Percentiles rank a stretch among this genome's conserved stretches.
phyloP scores from a whole-genome alignment of 2,329 filamentous ascomycete species.

The Colletotrichum sp. region DNA sequence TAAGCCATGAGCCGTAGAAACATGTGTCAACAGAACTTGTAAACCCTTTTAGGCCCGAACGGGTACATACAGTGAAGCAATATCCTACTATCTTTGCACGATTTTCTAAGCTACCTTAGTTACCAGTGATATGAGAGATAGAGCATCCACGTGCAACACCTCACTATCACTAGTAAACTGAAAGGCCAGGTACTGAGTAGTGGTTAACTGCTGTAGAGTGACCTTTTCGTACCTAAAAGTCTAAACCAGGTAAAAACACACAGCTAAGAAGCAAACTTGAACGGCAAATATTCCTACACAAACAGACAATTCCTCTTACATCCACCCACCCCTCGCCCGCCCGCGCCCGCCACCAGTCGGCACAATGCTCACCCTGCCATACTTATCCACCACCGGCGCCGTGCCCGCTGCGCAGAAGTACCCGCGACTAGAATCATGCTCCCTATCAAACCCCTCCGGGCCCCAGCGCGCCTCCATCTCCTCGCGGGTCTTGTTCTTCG shows the following conservation, averaged over 20 bases:
- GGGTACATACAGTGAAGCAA: not conserved
- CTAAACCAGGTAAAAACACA: not conserved
- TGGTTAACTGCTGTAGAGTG: not conserved
- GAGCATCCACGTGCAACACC: fast-evolving
- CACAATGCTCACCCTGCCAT: constrained; percentile 10
- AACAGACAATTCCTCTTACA: not conserved
- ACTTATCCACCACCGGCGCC: constrained; percentile 22
- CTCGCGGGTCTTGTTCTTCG: constrained; percentile 53
- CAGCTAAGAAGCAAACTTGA: not conserved
- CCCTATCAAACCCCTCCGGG: constrained; percentile 27
- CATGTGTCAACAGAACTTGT: not conserved
- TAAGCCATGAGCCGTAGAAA: not conserved
- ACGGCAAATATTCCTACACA: not conserved
- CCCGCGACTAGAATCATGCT: not conserved
- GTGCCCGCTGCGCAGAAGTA: not conserved
- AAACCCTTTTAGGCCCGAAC: not conserved
- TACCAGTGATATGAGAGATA: too few relatives aligned
- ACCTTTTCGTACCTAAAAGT: not conserved
- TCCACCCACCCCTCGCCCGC: not conserved
- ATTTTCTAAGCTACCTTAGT: too few relatives aligned
- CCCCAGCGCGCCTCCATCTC: constrained; percentile 53
- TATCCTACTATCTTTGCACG: fast-evolving
- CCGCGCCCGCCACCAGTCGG: not conserved
- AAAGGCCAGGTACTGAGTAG: fast-evolving
- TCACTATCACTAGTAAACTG: not conserved